Evolutionary conservation across 179 eudicot species (phyloP).

Genomic region (Silene coronaria): DNA sequence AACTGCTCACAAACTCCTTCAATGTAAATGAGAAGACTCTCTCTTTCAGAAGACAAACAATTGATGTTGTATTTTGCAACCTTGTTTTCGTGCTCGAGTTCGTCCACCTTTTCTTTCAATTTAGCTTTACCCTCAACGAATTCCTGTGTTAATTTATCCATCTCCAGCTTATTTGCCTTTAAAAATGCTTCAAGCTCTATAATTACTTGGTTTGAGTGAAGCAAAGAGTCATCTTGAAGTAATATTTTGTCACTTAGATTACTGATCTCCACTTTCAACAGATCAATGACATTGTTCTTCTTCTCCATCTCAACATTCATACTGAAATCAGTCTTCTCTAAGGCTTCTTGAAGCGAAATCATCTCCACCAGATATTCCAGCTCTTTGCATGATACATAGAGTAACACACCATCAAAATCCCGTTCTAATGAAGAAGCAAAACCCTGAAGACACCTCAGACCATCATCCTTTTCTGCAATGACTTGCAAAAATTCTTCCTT

Average conservation of each 20-base stretch:
- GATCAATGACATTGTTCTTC: slow-evolving; percentile 34
- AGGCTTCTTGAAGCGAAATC: slow-evolving; percentile 42
- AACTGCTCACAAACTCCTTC: slow-evolving; percentile 35
- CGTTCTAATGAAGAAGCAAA: slow-evolving; percentile 28
- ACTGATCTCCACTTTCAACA: slow-evolving; percentile 37
- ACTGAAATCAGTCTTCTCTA: slow-evolving; percentile 41
- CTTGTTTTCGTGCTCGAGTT: slow-evolving; percentile 30
- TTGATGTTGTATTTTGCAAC: slow-evolving; percentile 23
- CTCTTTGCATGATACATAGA: slow-evolving; percentile 28
- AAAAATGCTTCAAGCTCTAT: slow-evolving; percentile 34
- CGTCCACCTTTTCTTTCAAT: slow-evolving; percentile 26
- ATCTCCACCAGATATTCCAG: slow-evolving; percentile 40
- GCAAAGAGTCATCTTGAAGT: slow-evolving; percentile 30
- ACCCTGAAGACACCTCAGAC: slow-evolving; percentile 27
- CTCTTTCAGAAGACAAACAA: slow-evolving; percentile 42
- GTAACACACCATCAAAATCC: slow-evolving; percentile 24
- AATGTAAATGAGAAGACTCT: slow-evolving; percentile 34
- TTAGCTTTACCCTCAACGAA: slow-evolving; percentile 22
- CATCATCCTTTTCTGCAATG: slow-evolving; percentile 33
- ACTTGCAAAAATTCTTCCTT: slow-evolving; percentile 23
- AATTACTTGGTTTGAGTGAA: slow-evolving; percentile 21
- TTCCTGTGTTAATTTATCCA: slow-evolving; percentile 26
- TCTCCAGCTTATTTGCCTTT: slow-evolving; percentile 29
- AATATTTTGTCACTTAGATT: slow-evolving; percentile 31
- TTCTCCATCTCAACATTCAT: slow-evolving; percentile 50